A percentile compares a stretch with the other conserved stretches of the same genome.
These are phyloP conservation scores for Alternaria consortialis DNA, from an alignment of 2,329 filamentous ascomycete species.

Conservation along the genomic window DNA sequence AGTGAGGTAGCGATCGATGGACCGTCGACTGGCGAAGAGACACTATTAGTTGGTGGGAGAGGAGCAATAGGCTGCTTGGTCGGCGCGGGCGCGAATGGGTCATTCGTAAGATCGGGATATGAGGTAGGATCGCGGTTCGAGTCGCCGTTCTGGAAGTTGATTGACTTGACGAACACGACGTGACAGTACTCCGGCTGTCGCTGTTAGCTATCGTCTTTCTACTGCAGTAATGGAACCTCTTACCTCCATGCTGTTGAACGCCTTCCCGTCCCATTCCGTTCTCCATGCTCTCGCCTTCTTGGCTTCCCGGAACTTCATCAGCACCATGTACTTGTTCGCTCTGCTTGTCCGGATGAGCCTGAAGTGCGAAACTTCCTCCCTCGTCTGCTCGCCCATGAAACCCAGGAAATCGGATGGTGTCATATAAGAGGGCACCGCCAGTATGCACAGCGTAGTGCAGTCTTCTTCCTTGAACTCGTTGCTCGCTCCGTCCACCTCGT, in stretches of 20 bases:
- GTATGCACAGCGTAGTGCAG: constrained; percentile 89
- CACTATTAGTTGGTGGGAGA: constrained; percentile 39
- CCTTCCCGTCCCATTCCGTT: constrained; percentile 87
- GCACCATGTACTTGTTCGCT: constrained; percentile 90
- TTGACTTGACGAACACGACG: constrained; percentile 91
- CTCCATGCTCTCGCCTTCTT: constrained; percentile 81
- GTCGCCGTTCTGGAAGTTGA: constrained; percentile 77
- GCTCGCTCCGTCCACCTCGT: constrained; percentile 52
- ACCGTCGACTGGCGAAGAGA: constrained; percentile 47
- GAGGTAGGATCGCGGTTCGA: constrained; percentile 56
- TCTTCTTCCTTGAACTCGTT: constrained; percentile 63
- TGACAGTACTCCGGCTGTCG: constrained; percentile 87
- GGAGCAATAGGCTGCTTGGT: constrained; percentile 47
- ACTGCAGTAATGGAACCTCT: constrained; percentile 29
- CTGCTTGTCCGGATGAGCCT: constrained; percentile 90
- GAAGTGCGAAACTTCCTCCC: constrained; percentile 89
- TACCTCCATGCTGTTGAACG: constrained; percentile 92
- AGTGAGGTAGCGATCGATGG: constrained; percentile 55
- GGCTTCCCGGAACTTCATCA: constrained; percentile 89
- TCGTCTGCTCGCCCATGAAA: constrained; percentile 88
- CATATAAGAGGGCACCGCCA: constrained; percentile 94
- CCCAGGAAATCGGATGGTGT: constrained; percentile 89
- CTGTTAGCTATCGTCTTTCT: constrained; percentile 13
- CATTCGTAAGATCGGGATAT: constrained; percentile 69
- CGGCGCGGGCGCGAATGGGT: constrained; percentile 69